These are phyloP conservation scores for Phytopythium chamaehyphon DNA, from an alignment of 352 stramenopile genomes.

Conservation along the genomic window DNA sequence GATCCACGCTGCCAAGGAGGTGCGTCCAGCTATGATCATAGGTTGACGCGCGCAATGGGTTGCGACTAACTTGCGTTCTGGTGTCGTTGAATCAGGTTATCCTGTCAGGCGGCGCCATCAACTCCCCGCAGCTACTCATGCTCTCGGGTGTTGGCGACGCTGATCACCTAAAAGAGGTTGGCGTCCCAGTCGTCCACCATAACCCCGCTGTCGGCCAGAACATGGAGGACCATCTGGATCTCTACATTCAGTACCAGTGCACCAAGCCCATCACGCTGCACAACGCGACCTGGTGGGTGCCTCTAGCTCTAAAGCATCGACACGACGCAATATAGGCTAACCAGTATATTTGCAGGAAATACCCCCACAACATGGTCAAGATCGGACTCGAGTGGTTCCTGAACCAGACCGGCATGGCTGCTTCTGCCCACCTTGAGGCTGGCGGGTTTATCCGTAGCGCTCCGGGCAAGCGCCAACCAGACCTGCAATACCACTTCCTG, in stretches of 20 bases:
- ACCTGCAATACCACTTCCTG: slow-evolving; percentile 90
- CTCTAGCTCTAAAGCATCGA: background rate
- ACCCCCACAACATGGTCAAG: slow-evolving; percentile 84
- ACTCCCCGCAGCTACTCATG: slow-evolving; percentile 87
- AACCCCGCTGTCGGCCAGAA: slow-evolving; percentile 80
- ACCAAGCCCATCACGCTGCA: slow-evolving; percentile 88
- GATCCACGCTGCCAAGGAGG: slow-evolving; percentile 73
- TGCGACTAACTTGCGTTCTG: background rate
- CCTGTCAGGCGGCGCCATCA: slow-evolving; percentile 82
- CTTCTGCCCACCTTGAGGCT: slow-evolving; percentile 79
- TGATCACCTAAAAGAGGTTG: slow-evolving; percentile 69
- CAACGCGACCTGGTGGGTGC: slow-evolving; percentile 73
- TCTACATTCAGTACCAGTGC: slow-evolving; percentile 89
- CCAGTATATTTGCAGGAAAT: slow-evolving; percentile 35
- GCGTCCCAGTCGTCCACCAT: slow-evolving; percentile 71
- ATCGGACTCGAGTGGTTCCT: slow-evolving; percentile 86
- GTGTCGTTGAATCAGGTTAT: slow-evolving; percentile 40
- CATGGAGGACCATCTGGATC: slow-evolving; percentile 87
- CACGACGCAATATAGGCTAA: background rate
- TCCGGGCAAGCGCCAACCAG: slow-evolving; percentile 74
- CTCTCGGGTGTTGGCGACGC: slow-evolving; percentile 82
- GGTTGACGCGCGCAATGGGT: background rate
- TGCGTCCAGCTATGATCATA: background rate
- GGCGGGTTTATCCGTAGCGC: slow-evolving; percentile 84
- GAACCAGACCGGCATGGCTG: slow-evolving; percentile 58